Base-by-base conservation (phyloP, 192 early-diverging fungal species). In the Coemansia guatemalensis region DNA sequence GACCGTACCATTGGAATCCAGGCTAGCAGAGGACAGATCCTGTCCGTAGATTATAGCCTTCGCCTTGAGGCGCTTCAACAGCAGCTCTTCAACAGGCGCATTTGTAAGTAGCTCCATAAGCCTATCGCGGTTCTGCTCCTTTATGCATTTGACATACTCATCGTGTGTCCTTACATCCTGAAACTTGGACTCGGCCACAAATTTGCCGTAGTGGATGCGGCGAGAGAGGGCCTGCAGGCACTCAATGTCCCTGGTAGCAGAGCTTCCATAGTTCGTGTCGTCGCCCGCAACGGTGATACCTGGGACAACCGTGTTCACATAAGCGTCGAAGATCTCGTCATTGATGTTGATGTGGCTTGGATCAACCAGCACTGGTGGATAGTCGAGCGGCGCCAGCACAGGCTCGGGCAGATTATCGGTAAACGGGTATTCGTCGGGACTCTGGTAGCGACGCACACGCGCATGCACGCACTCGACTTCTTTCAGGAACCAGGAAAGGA, bases 141-240 rank as follows among this genome's bases (percentile, higher is more conserved):
- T 76, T 69, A 96, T 96, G 33, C 89, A 72, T 18, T 64, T 64
- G 18, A 95, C 91, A 61, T 95, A 96, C 64, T 84, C 74, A 44
- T 83, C 80, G 67, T 94, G 94, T n/a, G 74, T 68, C 52, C 61
- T 67, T 33, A 85, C 89, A 74, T 90, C 95, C 62, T 84, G 88
- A 78, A 99, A 99, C 80, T 99, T 99, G 22, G 95, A 89, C 73
- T 99, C 97, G 23, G 95, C 95, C 26, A 97, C 90, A 71, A 95
- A 99, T 73, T 97, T 98, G 53, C 94, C 97, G 64, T 93, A 96
- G 79, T 99, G 97, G 65, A 99, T 96, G 59, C 97, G 85, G 48
- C 92, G 85, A 62, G 90, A 93, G 27, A 99, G 82, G 0, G 92
- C 86, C 77, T 99, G 97, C 22, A 99, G 74, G 22, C 90, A 93